Base-by-base conservation (phyloP, 164 flowering plant genomes). In the Chimonanthus praecox region DNA sequence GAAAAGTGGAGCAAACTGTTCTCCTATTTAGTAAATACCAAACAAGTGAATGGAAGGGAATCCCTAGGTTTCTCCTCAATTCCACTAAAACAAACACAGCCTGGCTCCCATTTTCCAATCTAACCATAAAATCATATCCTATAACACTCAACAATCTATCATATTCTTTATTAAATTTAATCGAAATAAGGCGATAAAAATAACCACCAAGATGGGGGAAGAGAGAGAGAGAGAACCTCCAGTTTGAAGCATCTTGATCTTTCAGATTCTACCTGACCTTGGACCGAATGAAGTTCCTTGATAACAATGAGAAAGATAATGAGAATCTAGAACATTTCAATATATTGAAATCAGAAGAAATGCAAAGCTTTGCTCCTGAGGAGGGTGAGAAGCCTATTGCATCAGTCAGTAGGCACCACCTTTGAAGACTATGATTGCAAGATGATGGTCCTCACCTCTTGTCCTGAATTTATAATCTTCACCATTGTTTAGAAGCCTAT, bases 211-310 rank as follows among this genome's bases (percentile, higher is more conserved):
- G 50, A n/a, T 20, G 67, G 51, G 21, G 21, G 21, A 71, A 75
- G 48, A 20, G 43, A 47, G 58, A 61, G 47, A 72, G 44, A 66
- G 60, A 58, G 74, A 71, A 95, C 99, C 98, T 96, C 98, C 49
- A 94, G 81, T 74, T 94, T 90, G 78, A 85, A 85, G 82, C 99
- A 96, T 88, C 97, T 87, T 79, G 95, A 89, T 83, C 88, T 84
- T 86, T 96, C 99, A 47, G 87, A 75, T 64, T 75, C 76, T 64
- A 96, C 83, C 82, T 94, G 99, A 75, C 87, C 92, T 84, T 87
- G 91, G 64, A 94, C 98, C 8, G 99, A 96, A 21, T 79, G 85
- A 6, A 91, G 88, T 83, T 96, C 98, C 97, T 94, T 78, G 67
- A 80, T 71, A 43, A 68, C 79, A 71, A 45, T 69, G 54, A 74